These are phyloP conservation scores for Paramecium bursaria DNA, from an alignment of 73 alveolate species.

Conservation along the genomic window DNA sequence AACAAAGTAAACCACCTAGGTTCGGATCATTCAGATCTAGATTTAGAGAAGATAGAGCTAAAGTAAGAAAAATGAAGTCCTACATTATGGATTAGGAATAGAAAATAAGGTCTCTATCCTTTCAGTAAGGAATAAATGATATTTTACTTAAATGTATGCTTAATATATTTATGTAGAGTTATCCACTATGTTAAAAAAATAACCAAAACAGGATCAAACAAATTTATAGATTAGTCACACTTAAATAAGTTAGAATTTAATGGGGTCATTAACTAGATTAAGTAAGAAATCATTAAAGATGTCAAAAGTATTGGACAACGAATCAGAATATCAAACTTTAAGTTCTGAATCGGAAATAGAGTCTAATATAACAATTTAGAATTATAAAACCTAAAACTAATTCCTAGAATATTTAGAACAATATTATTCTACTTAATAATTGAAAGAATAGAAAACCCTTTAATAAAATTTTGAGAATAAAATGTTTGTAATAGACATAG, in stretches of 20 bases:
- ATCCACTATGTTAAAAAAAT: background rate
- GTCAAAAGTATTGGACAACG: background rate
- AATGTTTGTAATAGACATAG: constrained; percentile 10
- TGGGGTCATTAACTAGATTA: background rate
- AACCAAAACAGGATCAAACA: constrained; percentile 3
- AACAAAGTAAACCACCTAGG: constrained; percentile 5
- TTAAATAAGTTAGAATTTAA: background rate
- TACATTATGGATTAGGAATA: constrained; percentile 24
- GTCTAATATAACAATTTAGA: background rate
- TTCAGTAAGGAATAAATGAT: background rate
- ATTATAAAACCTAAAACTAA: constrained; percentile 24
- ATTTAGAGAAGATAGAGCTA: constrained; percentile 35
- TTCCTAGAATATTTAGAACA: constrained; percentile 5
- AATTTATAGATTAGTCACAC: background rate
- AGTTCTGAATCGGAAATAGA: constrained; percentile 1
- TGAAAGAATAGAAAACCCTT: constrained; percentile 12
- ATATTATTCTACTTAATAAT: background rate
- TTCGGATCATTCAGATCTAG: constrained; percentile 48
- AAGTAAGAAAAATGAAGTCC: constrained; percentile 27
- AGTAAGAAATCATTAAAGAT: background rate
- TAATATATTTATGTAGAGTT: background rate
- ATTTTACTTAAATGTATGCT: background rate
- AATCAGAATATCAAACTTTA: constrained; percentile 15
- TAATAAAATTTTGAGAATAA: constrained; percentile 16
- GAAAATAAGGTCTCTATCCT: background rate